A percentile compares a stretch with the other conserved stretches of the same genome.
These are phyloP conservation scores for Emiliania huxleyi DNA, from an alignment of 78 protist species.

Conservation along the genomic window DNA sequence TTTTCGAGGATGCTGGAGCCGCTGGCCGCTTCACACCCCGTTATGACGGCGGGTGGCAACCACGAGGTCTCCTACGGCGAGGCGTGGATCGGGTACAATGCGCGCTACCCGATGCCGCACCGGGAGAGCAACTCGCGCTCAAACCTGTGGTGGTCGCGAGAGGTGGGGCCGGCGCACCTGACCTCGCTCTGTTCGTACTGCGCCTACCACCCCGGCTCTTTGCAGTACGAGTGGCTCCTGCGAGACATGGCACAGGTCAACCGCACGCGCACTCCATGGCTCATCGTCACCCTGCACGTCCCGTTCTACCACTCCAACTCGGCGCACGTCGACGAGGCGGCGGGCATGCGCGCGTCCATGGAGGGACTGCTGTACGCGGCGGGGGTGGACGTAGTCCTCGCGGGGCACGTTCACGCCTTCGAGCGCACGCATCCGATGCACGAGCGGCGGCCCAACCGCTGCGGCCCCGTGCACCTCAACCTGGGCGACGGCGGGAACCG, in stretches of 20 bases:
- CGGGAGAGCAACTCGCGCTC: background rate
- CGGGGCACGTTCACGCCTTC: slow-evolving; percentile 51
- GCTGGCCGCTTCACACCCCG: background rate
- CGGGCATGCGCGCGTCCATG: background rate
- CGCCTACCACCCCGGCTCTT: background rate
- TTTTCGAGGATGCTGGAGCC: background rate
- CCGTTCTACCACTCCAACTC: background rate
- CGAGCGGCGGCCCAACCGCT: background rate
- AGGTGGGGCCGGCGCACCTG: slow-evolving; percentile 30
- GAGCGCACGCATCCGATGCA: slow-evolving; percentile 18
- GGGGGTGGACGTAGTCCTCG: slow-evolving; percentile 30
- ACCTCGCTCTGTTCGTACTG: slow-evolving; percentile 9
- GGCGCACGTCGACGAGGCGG: background rate
- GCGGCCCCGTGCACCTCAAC: slow-evolving; percentile 30
- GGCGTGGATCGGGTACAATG: slow-evolving; percentile 19
- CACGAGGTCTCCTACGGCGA: background rate
- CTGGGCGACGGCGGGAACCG: slow-evolving; percentile 39
- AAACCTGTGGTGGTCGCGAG: background rate
- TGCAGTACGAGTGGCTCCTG: background rate
- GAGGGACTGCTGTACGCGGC: background rate
- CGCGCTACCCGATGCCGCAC: slow-evolving; percentile 14
- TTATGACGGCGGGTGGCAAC: background rate
- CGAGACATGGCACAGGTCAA: background rate
- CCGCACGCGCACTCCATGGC: slow-evolving; percentile 30
- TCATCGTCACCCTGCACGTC: slow-evolving; percentile 29